Base-by-base conservation (phyloP, 257 asterid genomes). In the Perilla frutescens region DNA sequence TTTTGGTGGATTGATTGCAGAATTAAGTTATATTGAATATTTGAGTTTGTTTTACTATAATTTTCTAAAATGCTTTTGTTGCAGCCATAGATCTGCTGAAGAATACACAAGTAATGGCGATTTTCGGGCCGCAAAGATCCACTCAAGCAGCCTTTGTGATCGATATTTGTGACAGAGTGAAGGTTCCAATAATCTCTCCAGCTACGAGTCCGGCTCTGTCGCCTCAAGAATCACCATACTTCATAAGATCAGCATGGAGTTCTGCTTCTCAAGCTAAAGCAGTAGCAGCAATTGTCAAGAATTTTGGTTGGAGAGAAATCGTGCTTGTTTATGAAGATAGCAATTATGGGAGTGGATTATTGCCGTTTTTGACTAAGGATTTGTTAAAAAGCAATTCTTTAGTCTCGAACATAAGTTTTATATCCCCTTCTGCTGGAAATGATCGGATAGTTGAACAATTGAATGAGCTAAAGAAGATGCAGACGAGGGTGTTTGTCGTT, bases 11-110 rank as follows among this genome's bases (percentile, higher is more conserved):
- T 20, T 20, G 26, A 20, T 20, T 20, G 26, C 26, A 20, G 26
- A 20, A 20, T 20, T 20, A 20, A 20, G 26, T 20, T 20, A 20
- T 20, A 20, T 20, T 20, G 26, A 20, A 20, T 20, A 20, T 20
- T 20, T 20, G 26, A 20, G 26, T 20, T 20, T 20, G 26, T 20
- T 20, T 20, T 20, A 20, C 26, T 20, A 20, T 20, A 20, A 20
- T 20, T 20, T 20, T 20, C 26, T 20, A 20, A 20, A 20, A 0
- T 20, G 26, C 26, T 20, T 20, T 20, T 20, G 26, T 20, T 34
- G 37, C 37, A 82, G 91, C 89, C 7, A 80, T 87, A 60, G 87
- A 84, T 66, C 68, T 86, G 76, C 76, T 86, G 47, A 84, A 80
- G 65, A 79, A 80, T 64, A 66, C 58, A 20, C 50, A 79, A 64